phyloP scores from a whole-genome alignment of 2,329 filamentous ascomycete genomes.

The Coniochaeta sp. region DNA sequence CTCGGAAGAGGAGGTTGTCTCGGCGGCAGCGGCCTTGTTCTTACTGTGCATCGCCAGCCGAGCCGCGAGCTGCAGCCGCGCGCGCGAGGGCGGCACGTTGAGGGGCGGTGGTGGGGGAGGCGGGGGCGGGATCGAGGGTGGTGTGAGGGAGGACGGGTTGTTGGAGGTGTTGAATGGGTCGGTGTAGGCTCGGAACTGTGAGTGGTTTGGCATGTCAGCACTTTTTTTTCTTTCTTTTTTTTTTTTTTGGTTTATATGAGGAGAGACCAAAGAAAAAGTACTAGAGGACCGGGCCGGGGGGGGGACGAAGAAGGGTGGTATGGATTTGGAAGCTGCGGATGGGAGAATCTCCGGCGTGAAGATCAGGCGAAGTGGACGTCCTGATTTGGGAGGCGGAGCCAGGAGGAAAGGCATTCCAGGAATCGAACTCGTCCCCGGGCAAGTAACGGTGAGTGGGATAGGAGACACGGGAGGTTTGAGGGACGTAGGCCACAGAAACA shows the following conservation, averaged over 20 bases:
- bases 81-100: constrained; percentile 79
- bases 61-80: constrained; percentile 83
- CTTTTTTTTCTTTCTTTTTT: too few relatives aligned
- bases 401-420: neutral
- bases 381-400: neutral
- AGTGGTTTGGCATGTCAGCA: neutral
- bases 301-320: neutral
- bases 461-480: neutral
- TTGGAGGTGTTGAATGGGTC: constrained; percentile 42
- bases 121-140: constrained; percentile 51
- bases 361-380: neutral
- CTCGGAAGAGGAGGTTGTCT: constrained; percentile 4
- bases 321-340: neutral
- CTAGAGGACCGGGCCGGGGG: neutral
- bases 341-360: neutral
- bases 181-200: constrained; percentile 52
- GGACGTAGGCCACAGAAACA: neutral
- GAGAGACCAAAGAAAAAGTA: neutral
- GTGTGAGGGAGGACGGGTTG: constrained; percentile 39
- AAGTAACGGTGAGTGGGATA: neutral
- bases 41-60: constrained; percentile 74
- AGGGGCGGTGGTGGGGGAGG: constrained; percentile 69
- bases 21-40: constrained; percentile 39
- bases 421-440: neutral
- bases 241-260: neutral